Evolutionary conservation across 2,329 filamentous ascomycete genomes (phyloP).

Genomic region (Davidsoniella neocaledoniae): DNA sequence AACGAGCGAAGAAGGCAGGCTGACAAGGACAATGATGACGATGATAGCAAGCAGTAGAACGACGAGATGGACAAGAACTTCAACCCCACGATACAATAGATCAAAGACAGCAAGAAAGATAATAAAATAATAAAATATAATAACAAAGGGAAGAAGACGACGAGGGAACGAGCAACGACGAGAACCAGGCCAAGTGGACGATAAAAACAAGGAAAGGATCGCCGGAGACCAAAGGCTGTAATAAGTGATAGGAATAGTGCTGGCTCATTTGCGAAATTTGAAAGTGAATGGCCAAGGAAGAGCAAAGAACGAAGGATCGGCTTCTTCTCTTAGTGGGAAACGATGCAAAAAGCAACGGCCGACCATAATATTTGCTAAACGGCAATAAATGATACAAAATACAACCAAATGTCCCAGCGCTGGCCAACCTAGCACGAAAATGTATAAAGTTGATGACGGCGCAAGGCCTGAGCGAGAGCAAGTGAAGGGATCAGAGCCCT

Average conservation of each 20-base stretch:
- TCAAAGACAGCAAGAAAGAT: neutral
- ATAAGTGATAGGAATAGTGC: neutral
- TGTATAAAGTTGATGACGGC: neutral
- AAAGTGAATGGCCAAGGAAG: neutral
- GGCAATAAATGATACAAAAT: too few species aligned
- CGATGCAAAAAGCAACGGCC: too few species aligned
- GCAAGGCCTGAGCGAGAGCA: neutral
- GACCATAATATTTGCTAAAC: too few species aligned
- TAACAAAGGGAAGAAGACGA: neutral
- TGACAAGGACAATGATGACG: neutral
- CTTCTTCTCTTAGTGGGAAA: too few species aligned
- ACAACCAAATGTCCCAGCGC: too few species aligned
- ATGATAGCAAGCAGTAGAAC: neutral
- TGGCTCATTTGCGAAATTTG: neutral
- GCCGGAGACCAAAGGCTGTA: too few species aligned
- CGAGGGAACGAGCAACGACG: neutral
- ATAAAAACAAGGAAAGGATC: neutral
- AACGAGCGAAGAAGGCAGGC: too few species aligned
- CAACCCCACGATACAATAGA: neutral
- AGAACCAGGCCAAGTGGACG: too few species aligned
- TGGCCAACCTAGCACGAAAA: neutral
- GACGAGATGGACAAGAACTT: neutral
- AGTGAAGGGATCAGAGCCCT: neutral
- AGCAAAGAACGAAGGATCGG: constrained; percentile 2
- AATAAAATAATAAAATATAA: neutral